Percentiles rank a stretch among this genome's conserved stretches.
Evolutionary conservation across 1,284 basidiomycete genomes (phyloP).

Genomic region (Cutaneotrichosporon dermatis): DNA sequence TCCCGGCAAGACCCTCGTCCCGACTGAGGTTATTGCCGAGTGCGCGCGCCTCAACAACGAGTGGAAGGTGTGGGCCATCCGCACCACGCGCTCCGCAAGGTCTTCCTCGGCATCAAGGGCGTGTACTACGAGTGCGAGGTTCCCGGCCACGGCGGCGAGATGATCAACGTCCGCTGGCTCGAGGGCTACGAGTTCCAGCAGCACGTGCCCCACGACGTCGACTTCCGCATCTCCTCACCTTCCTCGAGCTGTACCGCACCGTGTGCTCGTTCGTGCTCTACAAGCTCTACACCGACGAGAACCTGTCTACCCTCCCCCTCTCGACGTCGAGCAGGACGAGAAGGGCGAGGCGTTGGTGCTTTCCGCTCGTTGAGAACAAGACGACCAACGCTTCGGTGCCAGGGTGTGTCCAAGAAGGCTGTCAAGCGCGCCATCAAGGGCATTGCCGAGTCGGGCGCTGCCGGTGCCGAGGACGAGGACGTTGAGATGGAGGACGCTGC

Average conservation of each 20-base stretch:
- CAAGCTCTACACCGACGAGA: conserved; percentile 93
- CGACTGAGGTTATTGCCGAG: conserved; percentile 80
- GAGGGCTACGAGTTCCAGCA: conserved; percentile 98
- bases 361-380: conserved; percentile 67
- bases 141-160: conserved; percentile 66
- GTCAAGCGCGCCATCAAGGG: conserved; percentile 54
- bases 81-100: conserved; percentile 80
- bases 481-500: conserved; percentile 41
- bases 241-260: conserved; percentile 97
- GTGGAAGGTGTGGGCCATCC: conserved; percentile 90
- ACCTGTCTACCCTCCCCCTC: conserved; percentile 86
- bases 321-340: conserved; percentile 81
- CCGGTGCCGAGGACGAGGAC: conserved; percentile 30
- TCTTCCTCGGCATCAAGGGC: conserved; percentile 97
- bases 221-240: conserved; percentile 95
- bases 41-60: conserved; percentile 86
- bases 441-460: conserved; percentile 37
- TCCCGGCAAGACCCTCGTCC: conserved; percentile 59
- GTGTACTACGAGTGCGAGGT: conserved; percentile 97
- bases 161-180: conserved; percentile 77
- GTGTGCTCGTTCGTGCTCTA: conserved; percentile 92
- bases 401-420: conserved; percentile 42
- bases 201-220: conserved; percentile 89
- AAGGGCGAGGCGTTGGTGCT: conserved; percentile 85
- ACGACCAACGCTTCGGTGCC: conserved; percentile 33